phyloP scores from a whole-genome alignment of 441 rosid species.

The Jatropha podagrica region DNA sequence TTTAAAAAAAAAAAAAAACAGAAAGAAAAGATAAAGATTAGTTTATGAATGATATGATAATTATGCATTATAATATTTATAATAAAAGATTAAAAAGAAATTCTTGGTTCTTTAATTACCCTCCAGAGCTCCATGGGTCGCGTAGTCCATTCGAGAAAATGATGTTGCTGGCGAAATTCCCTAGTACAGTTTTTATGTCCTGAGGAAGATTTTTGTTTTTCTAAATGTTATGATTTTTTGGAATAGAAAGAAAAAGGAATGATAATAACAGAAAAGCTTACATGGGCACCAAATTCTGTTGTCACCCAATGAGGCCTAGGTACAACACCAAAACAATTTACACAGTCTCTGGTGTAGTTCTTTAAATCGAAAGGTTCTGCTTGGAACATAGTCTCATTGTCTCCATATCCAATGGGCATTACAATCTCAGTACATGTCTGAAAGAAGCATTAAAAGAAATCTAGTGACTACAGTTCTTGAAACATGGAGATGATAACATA shows the following conservation, averaged over 20 bases:
- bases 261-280: neutral
- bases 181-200: slow-evolving; percentile 29
- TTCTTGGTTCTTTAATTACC: neutral
- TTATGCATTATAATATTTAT: neutral
- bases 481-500: too few relatives aligned
- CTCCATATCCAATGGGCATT: slow-evolving; percentile 25
- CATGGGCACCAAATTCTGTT: slow-evolving; percentile 37
- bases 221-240: neutral
- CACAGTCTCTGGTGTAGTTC: slow-evolving; percentile 17
- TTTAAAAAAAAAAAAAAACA: neutral
- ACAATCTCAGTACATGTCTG: slow-evolving; percentile 33
- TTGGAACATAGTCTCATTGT: slow-evolving; percentile 35
- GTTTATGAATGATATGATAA: neutral
- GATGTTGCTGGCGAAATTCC: slow-evolving; percentile 37
- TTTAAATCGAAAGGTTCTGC: slow-evolving; percentile 25
- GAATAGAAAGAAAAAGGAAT: too few relatives aligned
- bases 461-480: too few relatives aligned
- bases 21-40: neutral
- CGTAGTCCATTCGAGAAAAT: slow-evolving; percentile 37
- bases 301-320: slow-evolving; percentile 39
- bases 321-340: slow-evolving; percentile 1
- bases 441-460: neutral
- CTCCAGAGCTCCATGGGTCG: slow-evolving; percentile 28
- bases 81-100: neutral
- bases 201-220: slow-evolving; percentile 18